Evolutionary conservation across 805 yeast species (phyloP).

Genomic region (Candida jianshihensis): DNA sequence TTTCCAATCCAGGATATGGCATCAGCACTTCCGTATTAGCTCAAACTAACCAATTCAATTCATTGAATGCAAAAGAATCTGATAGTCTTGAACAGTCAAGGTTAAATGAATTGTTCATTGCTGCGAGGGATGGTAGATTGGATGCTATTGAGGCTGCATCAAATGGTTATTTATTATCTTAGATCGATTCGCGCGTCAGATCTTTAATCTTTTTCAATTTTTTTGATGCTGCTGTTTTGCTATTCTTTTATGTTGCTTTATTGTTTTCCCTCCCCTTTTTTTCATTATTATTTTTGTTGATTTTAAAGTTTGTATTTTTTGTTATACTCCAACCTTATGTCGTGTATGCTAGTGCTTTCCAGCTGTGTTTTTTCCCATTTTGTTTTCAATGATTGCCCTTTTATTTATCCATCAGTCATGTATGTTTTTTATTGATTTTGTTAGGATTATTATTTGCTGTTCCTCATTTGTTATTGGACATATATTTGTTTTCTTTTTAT

Average conservation of each 20-base stretch:
- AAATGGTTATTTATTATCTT: constrained; percentile 25
- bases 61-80: constrained; percentile 11
- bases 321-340: neutral
- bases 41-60: no score
- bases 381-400: neutral
- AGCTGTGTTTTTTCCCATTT: neutral
- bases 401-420: no score
- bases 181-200: no score
- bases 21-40: no score
- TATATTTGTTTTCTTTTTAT: neutral
- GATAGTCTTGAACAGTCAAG: constrained; percentile 32
- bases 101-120: constrained; percentile 45
- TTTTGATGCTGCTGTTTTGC: no score
- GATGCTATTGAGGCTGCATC: constrained; percentile 46
- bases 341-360: neutral
- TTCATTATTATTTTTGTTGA: no score
- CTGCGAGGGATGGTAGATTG: constrained; percentile 49
- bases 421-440: neutral
- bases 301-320: neutral
- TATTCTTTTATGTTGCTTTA: neutral
- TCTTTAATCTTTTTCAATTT: no score
- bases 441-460: no score
- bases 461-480: neutral
- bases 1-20: constrained; percentile 9
- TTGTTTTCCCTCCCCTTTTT: no score